phyloP scores from a whole-genome alignment of 2,329 filamentous ascomycete species.

The Berkeleyomyces rouxiae region DNA sequence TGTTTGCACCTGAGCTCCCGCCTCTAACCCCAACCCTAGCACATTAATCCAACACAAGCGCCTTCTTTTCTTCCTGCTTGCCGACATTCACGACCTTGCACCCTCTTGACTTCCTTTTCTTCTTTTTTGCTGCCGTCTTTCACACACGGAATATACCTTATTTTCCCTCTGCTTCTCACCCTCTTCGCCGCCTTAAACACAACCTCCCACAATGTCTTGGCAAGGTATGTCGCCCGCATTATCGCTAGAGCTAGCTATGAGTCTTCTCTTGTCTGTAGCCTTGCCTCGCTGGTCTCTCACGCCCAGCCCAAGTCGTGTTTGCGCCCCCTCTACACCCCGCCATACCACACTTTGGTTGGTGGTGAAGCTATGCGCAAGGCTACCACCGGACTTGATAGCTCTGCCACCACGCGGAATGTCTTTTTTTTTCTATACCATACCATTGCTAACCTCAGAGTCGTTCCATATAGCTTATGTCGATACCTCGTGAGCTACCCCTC shows the following conservation, averaged over 20 bases:
- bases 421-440: not conserved
- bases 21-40: not conserved
- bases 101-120: constrained; percentile 8
- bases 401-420: not conserved
- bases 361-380: not conserved
- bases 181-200: constrained; percentile 11
- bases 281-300: not conserved
- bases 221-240: constrained; percentile 38
- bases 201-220: constrained; percentile 46
- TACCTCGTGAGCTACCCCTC: constrained; percentile 26
- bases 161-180: constrained; percentile 10
- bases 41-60: not conserved
- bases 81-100: constrained; percentile 6
- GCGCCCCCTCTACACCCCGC: not conserved
- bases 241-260: not conserved
- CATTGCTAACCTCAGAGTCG: constrained; percentile 18
- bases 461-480: constrained; percentile 31
- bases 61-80: constrained; percentile 1
- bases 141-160: constrained; percentile 6
- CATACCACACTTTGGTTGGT: not conserved
- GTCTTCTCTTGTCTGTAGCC: not conserved
- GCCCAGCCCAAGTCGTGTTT: not conserved
- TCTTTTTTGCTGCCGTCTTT: not conserved
- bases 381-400: not conserved
- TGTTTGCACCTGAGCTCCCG: not conserved